Evolutionary conservation across 1,139 yeast species (phyloP), one percentile per base, ranked within the genome.

Genomic region (Petasospora fabianii): DNA sequence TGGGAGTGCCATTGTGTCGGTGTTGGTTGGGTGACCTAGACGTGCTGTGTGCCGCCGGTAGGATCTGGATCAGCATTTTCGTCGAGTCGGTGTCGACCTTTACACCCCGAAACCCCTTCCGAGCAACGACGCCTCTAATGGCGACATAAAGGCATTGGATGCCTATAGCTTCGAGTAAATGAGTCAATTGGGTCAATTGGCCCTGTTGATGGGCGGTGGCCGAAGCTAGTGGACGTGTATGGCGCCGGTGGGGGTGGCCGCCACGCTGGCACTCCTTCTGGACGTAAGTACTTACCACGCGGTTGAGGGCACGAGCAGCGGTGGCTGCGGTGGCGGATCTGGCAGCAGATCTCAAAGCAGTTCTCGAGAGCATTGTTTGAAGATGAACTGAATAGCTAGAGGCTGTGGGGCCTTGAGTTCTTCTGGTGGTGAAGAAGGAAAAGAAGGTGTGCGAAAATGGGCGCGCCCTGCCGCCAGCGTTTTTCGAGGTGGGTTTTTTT

Each of bases 271-370:
- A 5, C 26, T 6, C 12, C 12, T 13, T 22, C 10, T 20, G 27
- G 15, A n/a, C 3, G 26, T 18, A 11, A 12, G 18, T 66, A 77
- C 84, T 70, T 75, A 78, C 84, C 65, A 78, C 73, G 70, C 83
- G 79, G 73, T 66, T 68, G 57, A 63, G 58, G 48, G 69, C 61
- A 60, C 70, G 69, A 51, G 69, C 68, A 55, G 65, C 59, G 60
- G 80, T 77, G 63, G 75, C 81, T 65, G 80, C 77, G 65, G 78
- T 73, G 64, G 80, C 80, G 62, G 85, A 74, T 73, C 86, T 81
- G 64, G 83, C 77, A 66, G 86, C 86, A 65, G 84, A 75, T 74
- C 88, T 84, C 69, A 81, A 73, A 71, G 78, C 78, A 68, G 85
- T 77, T 77, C 90, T 86, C 65, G 88, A 79, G 76, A 82, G 82